A percentile compares a stretch with the other conserved stretches of the same genome.
Conservation (phyloP, 2,329 filamentous ascomycete genomes). For the Botrytis paeoniae region DNA sequence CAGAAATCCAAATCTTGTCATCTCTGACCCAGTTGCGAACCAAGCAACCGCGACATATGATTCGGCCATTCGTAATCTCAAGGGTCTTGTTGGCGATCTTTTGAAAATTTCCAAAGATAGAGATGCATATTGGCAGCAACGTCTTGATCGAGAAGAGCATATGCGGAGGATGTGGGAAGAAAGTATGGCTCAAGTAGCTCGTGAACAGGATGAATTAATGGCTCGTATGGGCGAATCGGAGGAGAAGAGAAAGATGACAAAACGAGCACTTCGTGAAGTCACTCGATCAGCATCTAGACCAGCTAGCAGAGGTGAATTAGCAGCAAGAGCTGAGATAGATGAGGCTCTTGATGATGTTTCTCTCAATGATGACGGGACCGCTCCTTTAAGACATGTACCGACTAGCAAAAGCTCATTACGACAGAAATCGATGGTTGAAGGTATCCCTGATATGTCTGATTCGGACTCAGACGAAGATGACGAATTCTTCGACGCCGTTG, state of each 20-base stretch:
- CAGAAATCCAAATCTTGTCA: slow-evolving; percentile 64
- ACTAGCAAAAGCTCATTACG: slow-evolving; percentile 46
- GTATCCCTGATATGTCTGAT: slow-evolving; percentile 67
- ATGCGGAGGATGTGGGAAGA: slow-evolving; percentile 98
- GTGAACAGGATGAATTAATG: slow-evolving; percentile 89
- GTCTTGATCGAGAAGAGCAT: slow-evolving; percentile 85
- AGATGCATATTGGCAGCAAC: slow-evolving; percentile 95
- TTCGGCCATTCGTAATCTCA: slow-evolving; percentile 81
- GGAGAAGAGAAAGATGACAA: slow-evolving; percentile 83
- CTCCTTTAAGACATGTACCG: slow-evolving; percentile 41
- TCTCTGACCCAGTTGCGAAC: slow-evolving; percentile 73
- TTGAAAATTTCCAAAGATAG: slow-evolving; percentile 90
- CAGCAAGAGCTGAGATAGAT: slow-evolving; percentile 33
- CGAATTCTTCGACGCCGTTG: slow-evolving; percentile 96
- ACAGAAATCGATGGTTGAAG: slow-evolving; percentile 63
- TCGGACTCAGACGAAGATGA: slow-evolving; percentile 78
- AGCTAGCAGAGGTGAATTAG: slow-evolving; percentile 29
- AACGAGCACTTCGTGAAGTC: slow-evolving; percentile 82
- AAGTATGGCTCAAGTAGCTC: slow-evolving; percentile 95
- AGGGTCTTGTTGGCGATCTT: slow-evolving; percentile 78
- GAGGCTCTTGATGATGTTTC: slow-evolving; percentile 40
- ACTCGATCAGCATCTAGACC: slow-evolving; percentile 59
- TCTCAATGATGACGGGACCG: slow-evolving; percentile 40
- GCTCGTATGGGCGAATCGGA: slow-evolving; percentile 85
- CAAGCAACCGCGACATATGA: slow-evolving; percentile 85